phyloP scores from a whole-genome alignment of 2,329 filamentous ascomycete genomes.

The Ceratocystiopsis sp. region DNA sequence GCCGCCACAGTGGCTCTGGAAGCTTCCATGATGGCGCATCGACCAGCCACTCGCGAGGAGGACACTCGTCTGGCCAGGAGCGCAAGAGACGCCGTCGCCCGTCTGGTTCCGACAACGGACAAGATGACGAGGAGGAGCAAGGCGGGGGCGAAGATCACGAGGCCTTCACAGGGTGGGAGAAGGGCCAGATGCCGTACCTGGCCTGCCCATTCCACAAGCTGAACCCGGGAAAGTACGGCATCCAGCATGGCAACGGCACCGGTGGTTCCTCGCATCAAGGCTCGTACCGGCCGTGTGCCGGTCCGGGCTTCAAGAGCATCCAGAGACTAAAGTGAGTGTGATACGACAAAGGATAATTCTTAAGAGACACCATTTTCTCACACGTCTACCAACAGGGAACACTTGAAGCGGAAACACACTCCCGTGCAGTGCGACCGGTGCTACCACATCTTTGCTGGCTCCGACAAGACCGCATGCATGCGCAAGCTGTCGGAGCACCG shows the following conservation, averaged over 20 bases:
- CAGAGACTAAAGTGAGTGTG: conserved; percentile 13
- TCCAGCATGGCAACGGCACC: conserved; percentile 7
- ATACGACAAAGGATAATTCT: background rate
- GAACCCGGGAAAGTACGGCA: conserved; percentile 13
- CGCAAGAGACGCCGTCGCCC: conserved; percentile 9
- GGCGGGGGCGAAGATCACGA: background rate
- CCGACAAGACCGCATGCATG: conserved; percentile 6
- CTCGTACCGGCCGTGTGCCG: conserved; percentile 13
- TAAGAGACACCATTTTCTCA: background rate
- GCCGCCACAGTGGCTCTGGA: background rate
- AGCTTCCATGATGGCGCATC: too few species aligned
- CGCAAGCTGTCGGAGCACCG: conserved; percentile 10
- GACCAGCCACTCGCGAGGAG: background rate
- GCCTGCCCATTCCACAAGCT: conserved; percentile 15
- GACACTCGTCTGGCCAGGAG: conserved; percentile 3
- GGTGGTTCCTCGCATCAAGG: conserved; percentile 6
- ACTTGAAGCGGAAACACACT: conserved; percentile 13
- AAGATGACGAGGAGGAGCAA: conserved; percentile 7
- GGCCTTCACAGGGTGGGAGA: too few species aligned
- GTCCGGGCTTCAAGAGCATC: conserved; percentile 14
- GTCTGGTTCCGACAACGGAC: conserved; percentile 4
- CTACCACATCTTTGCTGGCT: conserved; percentile 11
- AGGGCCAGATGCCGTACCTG: background rate
- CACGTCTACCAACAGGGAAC: conserved; percentile 10
- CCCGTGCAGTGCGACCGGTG: conserved; percentile 14